These are phyloP conservation scores for Maudiozyma bulderi DNA, from an alignment of 805 yeast genomes.

Conservation along the genomic window DNA sequence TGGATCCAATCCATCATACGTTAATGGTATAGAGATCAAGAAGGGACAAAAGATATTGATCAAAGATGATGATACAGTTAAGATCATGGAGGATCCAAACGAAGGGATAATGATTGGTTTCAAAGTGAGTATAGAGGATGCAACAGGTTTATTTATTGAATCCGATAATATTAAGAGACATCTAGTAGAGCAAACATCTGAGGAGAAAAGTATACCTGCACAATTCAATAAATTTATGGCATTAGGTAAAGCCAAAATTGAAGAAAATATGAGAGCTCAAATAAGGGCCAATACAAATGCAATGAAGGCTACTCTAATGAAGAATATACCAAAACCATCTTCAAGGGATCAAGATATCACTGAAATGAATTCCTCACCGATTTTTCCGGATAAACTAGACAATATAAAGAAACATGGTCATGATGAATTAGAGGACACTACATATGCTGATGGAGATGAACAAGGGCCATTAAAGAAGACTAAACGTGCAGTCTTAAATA, in stretches of 20 bases:
- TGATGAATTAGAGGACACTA: not conserved
- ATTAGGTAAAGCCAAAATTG: not conserved
- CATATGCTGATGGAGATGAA: too few relatives aligned
- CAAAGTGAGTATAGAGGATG: conserved; percentile 43
- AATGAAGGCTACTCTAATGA: too few relatives aligned
- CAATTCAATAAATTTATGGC: not conserved
- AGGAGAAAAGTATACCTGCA: not conserved
- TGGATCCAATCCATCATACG: conserved; percentile 70
- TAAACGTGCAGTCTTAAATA: conserved; percentile 27
- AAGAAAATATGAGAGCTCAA: not conserved
- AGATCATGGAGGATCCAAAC: conserved; percentile 53
- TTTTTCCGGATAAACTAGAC: too few relatives aligned
- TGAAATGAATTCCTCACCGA: not conserved
- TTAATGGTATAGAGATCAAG: conserved; percentile 51
- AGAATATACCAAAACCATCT: too few relatives aligned
- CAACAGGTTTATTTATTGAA: conserved; percentile 55
- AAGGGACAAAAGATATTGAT: conserved; percentile 54
- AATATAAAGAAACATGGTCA: not conserved
- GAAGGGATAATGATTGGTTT: conserved; percentile 46
- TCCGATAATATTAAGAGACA: conserved; percentile 24
- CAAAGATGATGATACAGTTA: conserved; percentile 55
- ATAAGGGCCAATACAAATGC: not conserved
- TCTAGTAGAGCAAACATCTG: conserved; percentile 14
- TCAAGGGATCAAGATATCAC: not conserved
- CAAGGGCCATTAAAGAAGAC: conserved; percentile 19